Base-by-base conservation (phyloP, 805 yeast genomes). In the Lachancea waltii region DNA sequence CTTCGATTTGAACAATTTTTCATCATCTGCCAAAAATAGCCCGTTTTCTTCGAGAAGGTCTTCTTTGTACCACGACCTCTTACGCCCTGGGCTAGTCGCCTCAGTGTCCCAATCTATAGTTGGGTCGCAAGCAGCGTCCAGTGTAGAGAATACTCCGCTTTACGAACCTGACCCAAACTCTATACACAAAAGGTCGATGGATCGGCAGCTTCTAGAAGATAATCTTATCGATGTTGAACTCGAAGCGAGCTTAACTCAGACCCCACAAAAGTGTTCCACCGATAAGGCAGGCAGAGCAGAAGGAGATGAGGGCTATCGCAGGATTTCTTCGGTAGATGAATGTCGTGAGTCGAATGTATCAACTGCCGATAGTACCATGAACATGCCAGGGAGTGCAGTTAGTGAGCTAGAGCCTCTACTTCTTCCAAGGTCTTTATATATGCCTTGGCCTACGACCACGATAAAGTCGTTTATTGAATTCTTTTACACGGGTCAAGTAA, bases 401-500 rank as follows among this genome's bases (percentile, higher is more conserved):
- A 20, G 45, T 3, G 55, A 64, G 13, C 46, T 80, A 60, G 86
- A 80, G 47, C 79, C 85, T 5, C 58, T 80, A 24, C 64, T 75
- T 40, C 68, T 80, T 25, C 92, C 94, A 11, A 67, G 94, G 43
- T 69, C 77, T 13, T 54, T 84, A 19, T 82, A 79, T 47, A 55
- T 84, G 45, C 92, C 94, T 3, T 81, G 79, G 60, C 56, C 77
- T 2, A 75, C 80, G 1, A 54, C 63, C 1, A 73, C 85, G 0
- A 74, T 81, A 11, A 69, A 69, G 40, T 86, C 86, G 2, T 72
- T 82, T 46, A 65, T 79, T 19, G 92, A 83, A 52, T 84, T 77
- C 54, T 65, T 84, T 39, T 81, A 79, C 50, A 83, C 89, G 4
- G 94, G 92, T 1, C 87, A 82, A 56, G 74, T 84, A 16, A 85